Conservation (phyloP, 2,329 filamentous ascomycete genomes). For the Aureobasidium melanogenum region DNA sequence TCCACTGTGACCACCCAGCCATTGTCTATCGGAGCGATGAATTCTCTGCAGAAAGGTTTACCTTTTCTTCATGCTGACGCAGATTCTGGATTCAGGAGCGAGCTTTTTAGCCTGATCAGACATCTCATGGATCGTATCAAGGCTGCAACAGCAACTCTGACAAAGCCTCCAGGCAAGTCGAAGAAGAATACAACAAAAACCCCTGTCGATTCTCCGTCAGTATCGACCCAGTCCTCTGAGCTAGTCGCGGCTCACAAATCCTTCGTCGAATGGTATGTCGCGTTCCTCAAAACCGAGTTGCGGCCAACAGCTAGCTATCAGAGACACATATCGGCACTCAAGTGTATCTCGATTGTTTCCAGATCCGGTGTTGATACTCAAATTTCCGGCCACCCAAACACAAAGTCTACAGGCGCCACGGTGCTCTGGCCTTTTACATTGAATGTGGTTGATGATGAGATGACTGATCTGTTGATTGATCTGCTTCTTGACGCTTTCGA, state of each 20-base stretch:
- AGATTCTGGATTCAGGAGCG: slow-evolving; percentile 77
- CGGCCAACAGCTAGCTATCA: slow-evolving; percentile 80
- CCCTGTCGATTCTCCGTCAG: neutral
- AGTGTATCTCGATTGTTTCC: slow-evolving; percentile 58
- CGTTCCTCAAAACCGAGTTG: slow-evolving; percentile 65
- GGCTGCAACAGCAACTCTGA: slow-evolving; percentile 51
- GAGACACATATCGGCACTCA: slow-evolving; percentile 73
- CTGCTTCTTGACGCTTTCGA: slow-evolving; percentile 86
- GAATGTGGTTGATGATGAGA: slow-evolving; percentile 31
- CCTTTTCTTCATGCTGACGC: slow-evolving; percentile 70
- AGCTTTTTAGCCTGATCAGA: slow-evolving; percentile 65
- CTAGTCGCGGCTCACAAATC: slow-evolving; percentile 42
- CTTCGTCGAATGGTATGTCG: slow-evolving; percentile 68
- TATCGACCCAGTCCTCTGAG: neutral
- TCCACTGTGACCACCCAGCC: slow-evolving; percentile 68
- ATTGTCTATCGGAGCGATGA: slow-evolving; percentile 54
- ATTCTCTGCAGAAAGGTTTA: slow-evolving; percentile 56
- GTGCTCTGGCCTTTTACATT: slow-evolving; percentile 42
- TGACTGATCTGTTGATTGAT: slow-evolving; percentile 62
- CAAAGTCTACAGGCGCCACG: slow-evolving; percentile 41
- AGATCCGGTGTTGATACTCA: slow-evolving; percentile 56
- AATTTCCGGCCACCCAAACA: slow-evolving; percentile 29
- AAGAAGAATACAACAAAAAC: slow-evolving; percentile 4
- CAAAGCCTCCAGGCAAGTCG: slow-evolving; percentile 14
- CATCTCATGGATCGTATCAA: slow-evolving; percentile 69